Evolutionary conservation across 1,284 basidiomycete species (phyloP).

Genomic region (Malassezia yamatoensis): DNA sequence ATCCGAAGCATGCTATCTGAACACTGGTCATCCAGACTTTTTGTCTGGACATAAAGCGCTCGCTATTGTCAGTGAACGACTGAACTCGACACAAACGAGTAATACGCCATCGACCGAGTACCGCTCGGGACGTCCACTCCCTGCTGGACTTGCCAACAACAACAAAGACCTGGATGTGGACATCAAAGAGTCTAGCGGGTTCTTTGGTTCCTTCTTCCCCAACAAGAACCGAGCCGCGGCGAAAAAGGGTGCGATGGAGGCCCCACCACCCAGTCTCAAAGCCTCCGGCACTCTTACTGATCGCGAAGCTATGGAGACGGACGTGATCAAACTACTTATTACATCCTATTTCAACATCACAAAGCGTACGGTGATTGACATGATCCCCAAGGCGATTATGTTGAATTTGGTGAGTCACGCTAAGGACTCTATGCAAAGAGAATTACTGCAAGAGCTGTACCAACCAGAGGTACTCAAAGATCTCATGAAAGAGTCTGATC

Average conservation of each 20-base stretch:
- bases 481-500: constrained; percentile 46
- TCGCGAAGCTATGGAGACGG: constrained; percentile 93
- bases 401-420: constrained; percentile 82
- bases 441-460: constrained; percentile 56
- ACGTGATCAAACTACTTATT: constrained; percentile 74
- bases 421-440: constrained; percentile 83
- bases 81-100: constrained; percentile 55
- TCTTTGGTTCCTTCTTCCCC: constrained; percentile 92
- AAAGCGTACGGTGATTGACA: constrained; percentile 98
- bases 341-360: constrained; percentile 52
- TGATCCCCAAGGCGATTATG: constrained; percentile 89
- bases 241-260: constrained; percentile 67
- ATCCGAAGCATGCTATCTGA: constrained; percentile 55
- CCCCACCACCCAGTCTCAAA: constrained; percentile 76
- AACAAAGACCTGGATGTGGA: constrained; percentile 88
- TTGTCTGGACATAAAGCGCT: constrained; percentile 93
- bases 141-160: constrained; percentile 64
- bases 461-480: constrained; percentile 40
- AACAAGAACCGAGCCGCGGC: constrained; percentile 55
- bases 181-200: constrained; percentile 66
- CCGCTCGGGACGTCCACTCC: constrained; percentile 49
- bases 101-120: constrained; percentile 21
- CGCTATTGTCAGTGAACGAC: constrained; percentile 67
- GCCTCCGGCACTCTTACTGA: constrained; percentile 88
- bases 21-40: constrained; percentile 98